Evolutionary conservation across 2,329 filamentous ascomycete species (phyloP), one percentile per base, ranked within the genome.

Genomic region (Colletotrichum higginsianum): DNA sequence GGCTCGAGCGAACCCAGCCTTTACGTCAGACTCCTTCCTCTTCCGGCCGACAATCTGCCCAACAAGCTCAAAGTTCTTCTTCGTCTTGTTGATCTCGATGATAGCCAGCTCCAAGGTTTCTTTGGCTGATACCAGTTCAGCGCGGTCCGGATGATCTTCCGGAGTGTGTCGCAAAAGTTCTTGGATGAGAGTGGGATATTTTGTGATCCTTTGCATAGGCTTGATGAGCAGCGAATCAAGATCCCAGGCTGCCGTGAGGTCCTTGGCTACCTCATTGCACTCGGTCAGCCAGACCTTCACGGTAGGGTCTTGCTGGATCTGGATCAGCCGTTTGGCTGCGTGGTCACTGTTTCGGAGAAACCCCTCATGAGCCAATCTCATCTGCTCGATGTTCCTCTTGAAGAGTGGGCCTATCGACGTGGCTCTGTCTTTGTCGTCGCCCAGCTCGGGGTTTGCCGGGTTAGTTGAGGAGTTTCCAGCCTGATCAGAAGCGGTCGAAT

Each of bases 161-260:
- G 94, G 92, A 0, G 96, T 98, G 67, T 92, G 89, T 74, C 95
- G 91, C 30, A 97, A 86, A 13, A 99, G 86, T 67, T 95, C 91
- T 44, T 91, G 90, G 55, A 99, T 89, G 50, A 99, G 86, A 56
- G 98, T 91, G 4, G 95, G 95, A 78, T 98, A 99, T 78, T 98
- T 98, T 44, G 96, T 92, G 73, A 98, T 92, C 58, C 96, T 91
- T 82, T 99, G 96, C 80, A 97, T 95, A 2, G 96, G 96, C 82
- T 99, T 99, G 79, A 99, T 96, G 23, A 99, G 88, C n/a, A 99
- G 86, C 0, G 96, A 97, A 80, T 98, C 95, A 72, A 99, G 83
- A 80, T 97, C 94, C 96, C 96, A 99, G 0, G 96, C 96, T 35
- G 92, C 91, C 0, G 96, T 99, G 74, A 99, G 88, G 79, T 98